Percentiles rank a stretch among this genome's conserved stretches.
Evolutionary conservation across 2,329 filamentous ascomycete genomes (phyloP).

Genomic region (Beauveria scarabaeidicola): DNA sequence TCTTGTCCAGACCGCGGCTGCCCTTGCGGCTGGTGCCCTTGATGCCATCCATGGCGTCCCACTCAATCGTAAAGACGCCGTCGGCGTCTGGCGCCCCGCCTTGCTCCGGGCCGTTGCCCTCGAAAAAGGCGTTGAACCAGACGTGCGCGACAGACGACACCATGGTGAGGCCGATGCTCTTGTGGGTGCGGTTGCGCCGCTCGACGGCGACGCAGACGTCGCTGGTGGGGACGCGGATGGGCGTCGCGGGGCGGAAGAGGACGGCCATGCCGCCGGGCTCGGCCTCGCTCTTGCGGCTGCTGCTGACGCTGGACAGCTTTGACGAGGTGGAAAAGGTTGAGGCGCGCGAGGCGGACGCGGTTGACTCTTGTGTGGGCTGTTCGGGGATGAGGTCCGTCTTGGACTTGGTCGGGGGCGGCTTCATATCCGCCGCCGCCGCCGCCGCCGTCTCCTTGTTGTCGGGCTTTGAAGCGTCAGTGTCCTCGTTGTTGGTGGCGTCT

Average conservation of each 20-base stretch:
- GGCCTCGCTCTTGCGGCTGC: constrained; percentile 24
- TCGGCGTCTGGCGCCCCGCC: constrained; percentile 56
- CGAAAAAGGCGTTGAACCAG: constrained; percentile 95
- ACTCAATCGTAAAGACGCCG: constrained; percentile 52
- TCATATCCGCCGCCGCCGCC: neutral
- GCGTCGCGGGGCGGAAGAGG: constrained; percentile 63
- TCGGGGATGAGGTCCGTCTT: constrained; percentile 1
- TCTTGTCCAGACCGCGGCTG: constrained; percentile 66
- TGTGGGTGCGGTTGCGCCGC: constrained; percentile 69
- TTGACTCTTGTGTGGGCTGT: neutral
- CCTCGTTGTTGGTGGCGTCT: constrained; percentile 20
- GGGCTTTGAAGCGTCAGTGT: neutral
- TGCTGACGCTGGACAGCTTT: neutral
- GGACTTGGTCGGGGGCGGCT: neutral
- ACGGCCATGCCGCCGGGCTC: constrained; percentile 61
- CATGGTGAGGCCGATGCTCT: constrained; percentile 75
- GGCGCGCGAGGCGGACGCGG: neutral
- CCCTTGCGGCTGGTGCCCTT: constrained; percentile 83
- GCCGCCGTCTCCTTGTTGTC: constrained; percentile 5
- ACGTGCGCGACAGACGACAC: constrained; percentile 89
- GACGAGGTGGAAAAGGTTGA: neutral
- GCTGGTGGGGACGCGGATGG: constrained; percentile 65
- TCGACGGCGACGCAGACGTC: constrained; percentile 90
- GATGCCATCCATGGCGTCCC: constrained; percentile 79
- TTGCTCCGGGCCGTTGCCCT: constrained; percentile 67